A percentile compares a stretch with the other conserved stretches of the same genome.
Evolutionary conservation across 2,329 filamentous ascomycete species (phyloP).

Genomic region (Arthrobotrys pseudoclavata): DNA sequence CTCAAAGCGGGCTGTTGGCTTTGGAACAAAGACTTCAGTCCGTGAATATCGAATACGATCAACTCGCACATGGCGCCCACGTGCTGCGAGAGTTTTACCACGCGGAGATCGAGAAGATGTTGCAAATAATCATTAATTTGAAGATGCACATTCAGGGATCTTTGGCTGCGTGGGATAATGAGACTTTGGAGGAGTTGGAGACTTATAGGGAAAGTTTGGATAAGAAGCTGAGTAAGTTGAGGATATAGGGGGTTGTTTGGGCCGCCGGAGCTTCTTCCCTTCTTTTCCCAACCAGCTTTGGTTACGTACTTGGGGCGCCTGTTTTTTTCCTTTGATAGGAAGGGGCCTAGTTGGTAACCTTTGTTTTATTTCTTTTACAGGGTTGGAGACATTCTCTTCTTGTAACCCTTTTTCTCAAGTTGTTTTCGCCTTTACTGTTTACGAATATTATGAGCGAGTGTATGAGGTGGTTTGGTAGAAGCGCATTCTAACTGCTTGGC

Average conservation of each 20-base stretch:
- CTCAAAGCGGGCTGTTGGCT: constrained; percentile 87
- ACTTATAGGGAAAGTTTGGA: constrained; percentile 72
- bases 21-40: constrained; percentile 97
- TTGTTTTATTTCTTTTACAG: not conserved
- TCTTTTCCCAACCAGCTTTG: not conserved
- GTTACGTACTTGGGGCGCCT: not conserved
- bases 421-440: not conserved
- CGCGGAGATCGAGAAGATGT: constrained; percentile 93
- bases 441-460: constrained; percentile 27
- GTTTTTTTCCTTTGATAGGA: constrained; percentile 7
- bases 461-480: not conserved
- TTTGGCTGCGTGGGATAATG: constrained; percentile 92
- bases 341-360: constrained; percentile 1
- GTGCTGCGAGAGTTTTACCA: constrained; percentile 95
- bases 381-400: constrained; percentile 3
- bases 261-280: not conserved
- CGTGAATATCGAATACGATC: constrained; percentile 96
- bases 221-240: constrained; percentile 61
- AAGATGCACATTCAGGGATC: constrained; percentile 96
- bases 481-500: not conserved
- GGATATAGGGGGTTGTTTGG: constrained; percentile 34
- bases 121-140: constrained; percentile 98
- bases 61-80: constrained; percentile 85
- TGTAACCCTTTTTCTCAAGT: not conserved
- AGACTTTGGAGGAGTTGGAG: constrained; percentile 94